A percentile compares a stretch with the other conserved stretches of the same genome.
phyloP scores from a whole-genome alignment of 192 early-diverging fungal genomes.

The Chytriomyces hyalinus region DNA sequence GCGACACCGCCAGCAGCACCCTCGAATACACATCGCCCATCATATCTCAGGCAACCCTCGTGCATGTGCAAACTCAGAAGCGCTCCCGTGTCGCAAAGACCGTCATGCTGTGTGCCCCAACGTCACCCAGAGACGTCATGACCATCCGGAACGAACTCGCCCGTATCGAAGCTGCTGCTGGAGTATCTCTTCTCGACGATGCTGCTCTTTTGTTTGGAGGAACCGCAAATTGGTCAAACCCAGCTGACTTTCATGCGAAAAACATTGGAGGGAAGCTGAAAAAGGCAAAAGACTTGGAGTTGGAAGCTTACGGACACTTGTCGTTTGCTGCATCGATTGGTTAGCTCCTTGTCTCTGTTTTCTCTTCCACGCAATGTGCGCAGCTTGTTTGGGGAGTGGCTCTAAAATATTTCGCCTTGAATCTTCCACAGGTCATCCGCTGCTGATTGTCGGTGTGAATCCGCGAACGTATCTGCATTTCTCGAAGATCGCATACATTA shows the following conservation, averaged over 20 bases:
- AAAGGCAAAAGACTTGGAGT: constrained; percentile 13
- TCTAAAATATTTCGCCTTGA: not conserved
- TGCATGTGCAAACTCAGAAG: not conserved
- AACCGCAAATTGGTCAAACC: not conserved
- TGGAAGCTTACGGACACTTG: constrained; percentile 23
- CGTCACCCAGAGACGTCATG: constrained; percentile 2
- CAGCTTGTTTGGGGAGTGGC: not conserved
- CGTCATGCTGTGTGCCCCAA: constrained; percentile 8
- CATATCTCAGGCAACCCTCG: too few relatives aligned
- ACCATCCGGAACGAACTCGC: constrained; percentile 24
- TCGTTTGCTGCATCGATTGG: constrained; percentile 10
- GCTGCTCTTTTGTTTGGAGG: constrained; percentile 27
- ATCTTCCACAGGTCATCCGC: constrained; percentile 6
- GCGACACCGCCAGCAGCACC: too few relatives aligned
- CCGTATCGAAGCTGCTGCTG: constrained; percentile 9
- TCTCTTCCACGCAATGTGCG: not conserved
- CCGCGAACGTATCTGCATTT: constrained; percentile 23
- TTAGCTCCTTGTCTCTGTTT: not conserved
- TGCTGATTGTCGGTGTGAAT: constrained; percentile 16
- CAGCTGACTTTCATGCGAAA: constrained; percentile 21
- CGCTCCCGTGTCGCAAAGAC: not conserved
- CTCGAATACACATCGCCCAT: too few relatives aligned
- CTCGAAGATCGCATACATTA: constrained; percentile 29
- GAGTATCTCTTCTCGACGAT: constrained; percentile 1
- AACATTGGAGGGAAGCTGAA: not conserved